These are phyloP conservation scores for Aspergillus fijiensis DNA, from an alignment of 2,329 filamentous ascomycete genomes.

Conservation along the genomic window DNA sequence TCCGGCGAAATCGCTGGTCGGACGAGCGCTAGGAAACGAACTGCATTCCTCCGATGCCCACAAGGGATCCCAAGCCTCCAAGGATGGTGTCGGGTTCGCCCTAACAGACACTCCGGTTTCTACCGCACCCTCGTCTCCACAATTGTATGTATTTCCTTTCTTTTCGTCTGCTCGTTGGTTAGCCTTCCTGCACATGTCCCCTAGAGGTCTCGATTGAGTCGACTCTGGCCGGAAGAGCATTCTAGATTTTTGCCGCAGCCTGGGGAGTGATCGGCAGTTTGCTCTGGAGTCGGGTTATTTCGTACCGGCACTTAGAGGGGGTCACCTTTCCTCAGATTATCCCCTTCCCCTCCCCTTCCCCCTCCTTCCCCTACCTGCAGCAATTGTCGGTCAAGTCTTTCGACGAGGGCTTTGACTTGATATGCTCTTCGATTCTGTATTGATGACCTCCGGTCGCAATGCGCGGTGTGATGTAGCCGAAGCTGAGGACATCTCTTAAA, in stretches of 20 bases:
- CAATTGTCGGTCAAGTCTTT: background rate
- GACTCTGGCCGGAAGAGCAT: background rate
- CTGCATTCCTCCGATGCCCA: constrained; percentile 39
- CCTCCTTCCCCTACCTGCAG: constrained; percentile 2
- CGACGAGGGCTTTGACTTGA: background rate
- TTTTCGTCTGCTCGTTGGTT: constrained; percentile 19
- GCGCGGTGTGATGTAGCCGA: background rate
- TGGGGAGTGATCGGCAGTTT: constrained; percentile 7
- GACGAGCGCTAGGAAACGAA: constrained; percentile 45
- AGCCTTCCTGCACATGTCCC: constrained; percentile 14
- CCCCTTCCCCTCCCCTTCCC: background rate
- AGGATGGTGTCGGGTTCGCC: constrained; percentile 53
- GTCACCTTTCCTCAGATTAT: background rate
- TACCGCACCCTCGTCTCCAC: constrained; percentile 62
- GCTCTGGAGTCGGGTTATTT: constrained; percentile 8
- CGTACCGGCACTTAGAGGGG: background rate
- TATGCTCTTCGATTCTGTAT: background rate
- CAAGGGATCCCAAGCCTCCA: constrained; percentile 35
- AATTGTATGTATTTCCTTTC: constrained; percentile 52
- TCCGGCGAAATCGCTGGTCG: constrained; percentile 41
- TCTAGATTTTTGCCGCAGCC: constrained; percentile 9
- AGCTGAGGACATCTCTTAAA: background rate
- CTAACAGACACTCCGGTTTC: constrained; percentile 64
- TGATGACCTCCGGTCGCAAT: background rate
- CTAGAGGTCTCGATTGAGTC: constrained; percentile 7